Evolutionary conservation across 306 rosid genomes (phyloP).

Genomic region (Lathyrus aphaca): DNA sequence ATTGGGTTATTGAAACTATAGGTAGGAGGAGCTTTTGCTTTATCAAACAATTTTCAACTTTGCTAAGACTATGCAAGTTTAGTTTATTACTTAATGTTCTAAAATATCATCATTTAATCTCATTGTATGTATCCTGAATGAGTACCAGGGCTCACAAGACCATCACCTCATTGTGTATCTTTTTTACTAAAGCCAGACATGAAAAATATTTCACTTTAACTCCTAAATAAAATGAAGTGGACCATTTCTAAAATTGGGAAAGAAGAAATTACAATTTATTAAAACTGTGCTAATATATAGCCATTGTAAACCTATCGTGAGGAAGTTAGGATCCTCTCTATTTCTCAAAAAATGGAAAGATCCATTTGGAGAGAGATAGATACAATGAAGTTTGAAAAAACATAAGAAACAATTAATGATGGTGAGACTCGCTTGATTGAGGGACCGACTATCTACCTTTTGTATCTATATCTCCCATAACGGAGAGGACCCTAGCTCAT

Average conservation of each 20-base stretch:
- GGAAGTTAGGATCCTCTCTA: too few relatives aligned
- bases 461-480: too few relatives aligned
- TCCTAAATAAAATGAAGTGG: background rate
- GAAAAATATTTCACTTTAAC: background rate
- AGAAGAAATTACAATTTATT: background rate
- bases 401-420: too few relatives aligned
- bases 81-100: background rate
- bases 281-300: background rate
- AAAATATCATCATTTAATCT: background rate
- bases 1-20: background rate
- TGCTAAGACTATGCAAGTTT: background rate
- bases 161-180: background rate
- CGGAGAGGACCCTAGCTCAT: too few relatives aligned
- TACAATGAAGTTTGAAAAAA: too few relatives aligned
- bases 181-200: background rate
- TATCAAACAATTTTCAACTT: constrained; percentile 2
- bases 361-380: too few relatives aligned
- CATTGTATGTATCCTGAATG: background rate
- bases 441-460: too few relatives aligned
- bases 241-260: background rate
- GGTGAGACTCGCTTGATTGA: too few relatives aligned
- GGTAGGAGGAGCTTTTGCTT: background rate
- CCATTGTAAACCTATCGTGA: background rate
- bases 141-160: background rate
- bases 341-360: too few relatives aligned